Conservation (phyloP, 1,139 yeast species). For the Waltiozyma sp. region DNA sequence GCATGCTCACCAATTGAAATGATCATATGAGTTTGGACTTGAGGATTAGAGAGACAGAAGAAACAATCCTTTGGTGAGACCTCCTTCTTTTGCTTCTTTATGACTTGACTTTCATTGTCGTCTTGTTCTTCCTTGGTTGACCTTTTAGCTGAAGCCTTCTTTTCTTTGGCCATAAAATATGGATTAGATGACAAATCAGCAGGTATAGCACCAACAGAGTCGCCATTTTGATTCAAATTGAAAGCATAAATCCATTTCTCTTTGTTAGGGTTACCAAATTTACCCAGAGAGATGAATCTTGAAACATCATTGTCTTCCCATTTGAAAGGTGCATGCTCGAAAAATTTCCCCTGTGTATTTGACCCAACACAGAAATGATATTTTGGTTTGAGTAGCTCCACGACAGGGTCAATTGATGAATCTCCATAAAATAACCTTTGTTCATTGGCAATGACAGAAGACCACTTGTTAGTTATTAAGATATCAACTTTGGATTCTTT, state of each 20-base stretch:
- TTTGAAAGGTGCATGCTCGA: slow-evolving; percentile 47
- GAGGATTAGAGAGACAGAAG: slow-evolving; percentile 76
- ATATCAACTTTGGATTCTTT: slow-evolving; percentile 32
- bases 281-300: slow-evolving; percentile 54
- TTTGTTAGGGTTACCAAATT: slow-evolving; percentile 34
- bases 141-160: not conserved
- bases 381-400: slow-evolving; percentile 37
- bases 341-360: slow-evolving; percentile 32
- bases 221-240: slow-evolving; percentile 24
- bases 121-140: slow-evolving; percentile 3
- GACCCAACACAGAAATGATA: slow-evolving; percentile 56
- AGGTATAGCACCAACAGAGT: slow-evolving; percentile 6
- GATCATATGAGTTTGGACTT: slow-evolving; percentile 71
- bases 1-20: slow-evolving; percentile 57
- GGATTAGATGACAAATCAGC: slow-evolving; percentile 28
- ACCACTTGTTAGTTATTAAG: slow-evolving; percentile 52
- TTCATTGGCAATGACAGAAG: slow-evolving; percentile 35
- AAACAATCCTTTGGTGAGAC: slow-evolving; percentile 55
- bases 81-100: slow-evolving; percentile 15
- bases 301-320: slow-evolving; percentile 37
- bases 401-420: slow-evolving; percentile 34
- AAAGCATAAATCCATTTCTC: slow-evolving; percentile 73
- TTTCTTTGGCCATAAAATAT: slow-evolving; percentile 14
- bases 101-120: slow-evolving; percentile 2
- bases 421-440: slow-evolving; percentile 22